Percentiles rank a stretch among this genome's conserved stretches.
phyloP scores from a whole-genome alignment of 805 yeast genomes.

The Zygosaccharomyces siamensis region DNA sequence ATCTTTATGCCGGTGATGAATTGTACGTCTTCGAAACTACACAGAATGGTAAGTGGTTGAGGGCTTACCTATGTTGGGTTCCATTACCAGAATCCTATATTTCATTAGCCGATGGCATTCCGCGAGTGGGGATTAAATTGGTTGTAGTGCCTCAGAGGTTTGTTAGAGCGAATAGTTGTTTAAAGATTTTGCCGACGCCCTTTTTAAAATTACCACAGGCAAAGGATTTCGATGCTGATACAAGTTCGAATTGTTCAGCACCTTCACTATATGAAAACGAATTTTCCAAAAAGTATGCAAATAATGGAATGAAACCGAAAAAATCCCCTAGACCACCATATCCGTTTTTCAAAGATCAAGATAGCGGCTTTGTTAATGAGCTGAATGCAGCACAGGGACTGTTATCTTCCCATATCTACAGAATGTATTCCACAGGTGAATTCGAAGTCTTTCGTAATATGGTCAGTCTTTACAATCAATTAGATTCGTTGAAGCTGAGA shows the following conservation, averaged over 20 bases:
- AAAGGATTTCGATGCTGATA: constrained; percentile 15
- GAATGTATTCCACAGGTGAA: constrained; percentile 67
- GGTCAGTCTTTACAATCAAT: constrained; percentile 46
- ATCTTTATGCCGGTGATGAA: constrained; percentile 73
- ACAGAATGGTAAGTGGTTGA: constrained; percentile 58
- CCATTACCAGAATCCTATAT: constrained; percentile 70
- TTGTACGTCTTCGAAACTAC: constrained; percentile 66
- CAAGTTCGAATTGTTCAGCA: constrained; percentile 12
- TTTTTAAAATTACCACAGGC: constrained; percentile 32
- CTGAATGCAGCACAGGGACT: constrained; percentile 52
- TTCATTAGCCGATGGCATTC: constrained; percentile 50
- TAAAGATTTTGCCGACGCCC: constrained; percentile 37
- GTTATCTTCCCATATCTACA: constrained; percentile 59
- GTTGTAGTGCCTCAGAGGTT: constrained; percentile 59
- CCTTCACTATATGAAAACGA: constrained; percentile 37
- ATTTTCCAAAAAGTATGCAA: constrained; percentile 4
- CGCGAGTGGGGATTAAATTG: constrained; percentile 49
- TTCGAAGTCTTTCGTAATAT: constrained; percentile 57
- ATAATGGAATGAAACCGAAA: constrained; percentile 7
- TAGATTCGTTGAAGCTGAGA: constrained; percentile 56
- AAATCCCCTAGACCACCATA: constrained; percentile 46
- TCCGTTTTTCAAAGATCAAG: constrained; percentile 46
- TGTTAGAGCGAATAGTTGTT: constrained; percentile 42
- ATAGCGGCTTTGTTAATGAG: constrained; percentile 49
- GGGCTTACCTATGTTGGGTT: constrained; percentile 66